Evolutionary conservation across 1,284 basidiomycete species (phyloP), one percentile per base, ranked within the genome.

Genomic region (Pseudozyma sp.): DNA sequence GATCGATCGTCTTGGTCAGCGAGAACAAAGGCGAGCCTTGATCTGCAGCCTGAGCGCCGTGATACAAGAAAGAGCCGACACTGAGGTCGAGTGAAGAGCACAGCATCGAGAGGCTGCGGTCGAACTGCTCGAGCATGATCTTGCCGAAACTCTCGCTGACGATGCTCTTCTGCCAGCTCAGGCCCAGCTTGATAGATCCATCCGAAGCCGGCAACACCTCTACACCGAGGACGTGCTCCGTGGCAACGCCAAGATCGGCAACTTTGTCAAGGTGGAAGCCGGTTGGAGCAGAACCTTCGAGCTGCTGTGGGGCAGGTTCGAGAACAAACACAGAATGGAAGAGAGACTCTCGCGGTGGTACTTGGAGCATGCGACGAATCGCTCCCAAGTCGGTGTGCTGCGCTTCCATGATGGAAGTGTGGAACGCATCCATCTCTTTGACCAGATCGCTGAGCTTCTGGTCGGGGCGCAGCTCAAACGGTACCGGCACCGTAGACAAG

Each of bases 251-350:
- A 3, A 77, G 62, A 51, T 83, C 80, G 10, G 53, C 60, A 9
- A 67, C n/a, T 35, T 57, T 51, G 14, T 43, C 24, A 42, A 77
- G 49, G 37, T 55, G 54, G 46, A 79, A 69, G 30, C 34, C 24
- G 11, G 47, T 46, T 5, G 17, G 3, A 54, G 24, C 56, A 5
- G 10, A 24, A 5, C 54, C 51, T 14, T 56, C 34, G 5, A 46
- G 30, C 19, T 49, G 53, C 24, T 48, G 30, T 4, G 57, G 49
- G 6, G 64, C 64, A 1, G 78, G 74, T 34, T 83, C 81, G 11
- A 85, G 71, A 31, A 84, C 81, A 56, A 85, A 84, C 24, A 85
- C 66, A 5, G 78, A 77, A 40, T 79, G 72, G 61, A 85, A 83
- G 29, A 84, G 62, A 6, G 74, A 68, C 54, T 78, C 73, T 29